Base-by-base conservation (phyloP, 225 moss, liverwort and hornwort genomes). In the Ulota crispa region DNA sequence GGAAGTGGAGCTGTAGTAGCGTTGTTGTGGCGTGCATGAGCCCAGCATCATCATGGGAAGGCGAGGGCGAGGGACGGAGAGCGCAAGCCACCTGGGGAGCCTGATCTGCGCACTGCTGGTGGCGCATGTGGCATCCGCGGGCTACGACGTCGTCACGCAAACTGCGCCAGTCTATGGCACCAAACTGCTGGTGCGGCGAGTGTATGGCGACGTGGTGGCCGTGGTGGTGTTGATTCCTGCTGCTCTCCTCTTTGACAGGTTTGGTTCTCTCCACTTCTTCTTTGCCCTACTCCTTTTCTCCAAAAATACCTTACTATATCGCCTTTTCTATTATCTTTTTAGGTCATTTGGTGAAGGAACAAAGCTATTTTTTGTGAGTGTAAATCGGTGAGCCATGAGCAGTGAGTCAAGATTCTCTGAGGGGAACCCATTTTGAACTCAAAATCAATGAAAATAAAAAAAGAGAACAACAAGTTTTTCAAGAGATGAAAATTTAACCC, bases 241-340 rank as follows among this genome's bases (percentile, higher is more conserved):
- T 24, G 95, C 90, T 18, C 88, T 90, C 71, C 18, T 95, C 64
- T 71, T 94, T 20, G 95, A 98, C 82, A 92, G 92, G 94, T 93
- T 64, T 50, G 90, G 94, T 92, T 64, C 41, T 82, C 21, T 1
- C 82, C 63, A 27, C 59, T 8, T 53, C 70, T 8, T 20, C 20
- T 47, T 47, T 4, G 45, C 45, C 45, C 15, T 14, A n/a, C n/a
- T n/a, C n/a, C n/a, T 14, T 45, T 12, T 45, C 43, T 43, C 45
- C 45, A 45, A 13, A 45, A 3, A 45, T 9, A 8, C 9, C 13
- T 43, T 43, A 13, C 11, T 43, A 0, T 13, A 3, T 43, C 13
- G 43, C 1, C 0, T 4, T 37, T 21, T 56, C n/a, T 13, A 57
- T 39, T 24, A 36, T 61, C 8, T 68, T 30, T 9, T 21, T 54